Base-by-base conservation (phyloP, 768 basidiomycete genomes). In the Ramaria rubella region DNA sequence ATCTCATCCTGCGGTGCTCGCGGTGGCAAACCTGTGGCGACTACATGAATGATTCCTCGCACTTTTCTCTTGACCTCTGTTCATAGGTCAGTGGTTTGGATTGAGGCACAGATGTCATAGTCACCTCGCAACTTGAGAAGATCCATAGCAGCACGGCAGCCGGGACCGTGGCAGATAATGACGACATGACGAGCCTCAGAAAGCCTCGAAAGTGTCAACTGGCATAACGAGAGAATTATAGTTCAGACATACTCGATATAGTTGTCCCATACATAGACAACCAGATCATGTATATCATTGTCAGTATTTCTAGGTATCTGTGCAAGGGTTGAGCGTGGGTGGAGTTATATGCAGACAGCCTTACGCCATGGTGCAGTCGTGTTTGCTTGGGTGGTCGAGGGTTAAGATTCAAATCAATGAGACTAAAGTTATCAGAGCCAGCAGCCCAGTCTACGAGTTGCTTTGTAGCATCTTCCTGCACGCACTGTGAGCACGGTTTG, bases 211-310 rank as follows among this genome's bases (percentile, higher is more conserved):
- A 15, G 44, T 57, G 54, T 33, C n/a, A 29, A 34, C 27, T 21
- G 56, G n/a, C 48, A 51, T 45, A 0, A 59, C 40, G 38, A 42
- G 15, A 36, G 19, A 7, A 49, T 21, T 21, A 48, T 5, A 58
- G 44, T 46, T 11, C 15, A n/a, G 17, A 68, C 88, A 58, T 63
- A 96, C 94, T 88, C 83, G 59, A 98, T 76, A 65, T 94, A 94
- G 64, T 97, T 95, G 69, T 98, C 95, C 96, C 96, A 99, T 11
- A 98, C 69, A 67, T 97, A 95, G 26, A 49, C 23, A 55, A 59
- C 50, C 63, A 62, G 36, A 43, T 59, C 67, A 55, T 43, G 23
- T 24, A 31, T 34, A 26, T 33, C 50, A 24, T 34, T 59, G 34
- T 54, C 52, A 42, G 52, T 12, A 29, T 12, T 11, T 51, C 40